Conservation (phyloP, 2,329 filamentous ascomycete genomes). For the Sclerotinia nivalis region DNA sequence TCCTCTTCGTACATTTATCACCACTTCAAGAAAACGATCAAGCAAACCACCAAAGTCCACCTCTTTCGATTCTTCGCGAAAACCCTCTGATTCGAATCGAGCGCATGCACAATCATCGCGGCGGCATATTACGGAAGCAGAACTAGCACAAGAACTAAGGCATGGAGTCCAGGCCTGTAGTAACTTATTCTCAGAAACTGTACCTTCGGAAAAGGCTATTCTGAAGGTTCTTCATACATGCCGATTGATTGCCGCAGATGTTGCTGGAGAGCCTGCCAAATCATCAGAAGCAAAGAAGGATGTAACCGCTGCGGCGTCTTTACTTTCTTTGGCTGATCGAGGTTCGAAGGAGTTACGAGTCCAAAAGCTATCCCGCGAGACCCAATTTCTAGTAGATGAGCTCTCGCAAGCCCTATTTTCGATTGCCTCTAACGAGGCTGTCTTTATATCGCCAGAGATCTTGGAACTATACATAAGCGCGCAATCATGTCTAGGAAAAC, state of each 20-base stretch:
- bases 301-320: slow-evolving; percentile 51
- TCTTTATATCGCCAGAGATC: slow-evolving; percentile 75
- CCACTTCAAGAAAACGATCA: slow-evolving; percentile 27
- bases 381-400: slow-evolving; percentile 44
- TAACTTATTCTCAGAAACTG: slow-evolving; percentile 30
- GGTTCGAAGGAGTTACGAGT: slow-evolving; percentile 27
- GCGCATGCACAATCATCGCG: neutral
- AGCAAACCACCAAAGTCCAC: slow-evolving; percentile 10
- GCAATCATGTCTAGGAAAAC: slow-evolving; percentile 70
- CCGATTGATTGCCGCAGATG: slow-evolving; percentile 31
- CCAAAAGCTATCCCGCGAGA: slow-evolving; percentile 27
- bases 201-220: slow-evolving; percentile 35
- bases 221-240: slow-evolving; percentile 31
- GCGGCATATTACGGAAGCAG: slow-evolving; percentile 26
- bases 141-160: slow-evolving; percentile 32
- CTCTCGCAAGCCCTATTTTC: slow-evolving; percentile 64
- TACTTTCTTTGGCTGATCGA: slow-evolving; percentile 50
- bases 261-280: slow-evolving; percentile 32
- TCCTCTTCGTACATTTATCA: slow-evolving; percentile 31
- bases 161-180: slow-evolving; percentile 31
- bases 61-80: neutral
- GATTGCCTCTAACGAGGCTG: slow-evolving; percentile 70
- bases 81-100: neutral
- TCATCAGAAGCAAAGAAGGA: slow-evolving; percentile 29
- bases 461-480: slow-evolving; percentile 74